Evolutionary conservation across 805 yeast genomes (phyloP), one percentile per base, ranked within the genome.

Genomic region (Grigorovia jiainica): DNA sequence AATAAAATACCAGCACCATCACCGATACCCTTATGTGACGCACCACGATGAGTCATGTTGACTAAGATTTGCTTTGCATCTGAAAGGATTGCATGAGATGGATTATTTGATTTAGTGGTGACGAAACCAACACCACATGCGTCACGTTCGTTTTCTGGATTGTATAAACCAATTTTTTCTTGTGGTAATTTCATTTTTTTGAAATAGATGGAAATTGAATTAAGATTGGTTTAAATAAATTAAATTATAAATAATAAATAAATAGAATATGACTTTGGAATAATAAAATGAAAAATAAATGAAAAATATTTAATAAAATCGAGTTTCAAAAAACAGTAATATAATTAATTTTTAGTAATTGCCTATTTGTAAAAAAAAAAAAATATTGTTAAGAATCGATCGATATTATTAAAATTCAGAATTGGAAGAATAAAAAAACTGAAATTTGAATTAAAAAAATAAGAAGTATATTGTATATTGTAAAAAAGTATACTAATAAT

Each of bases 91-190:
- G 89, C 87, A 70, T 92, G 98, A 41, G 94, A 81, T 21, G 79
- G 75, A 24, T 71, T 60, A 43, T 97, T 97, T 64, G 87, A 86
- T 67, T 89, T 82, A 68, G 90, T 86, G 63, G 97, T 86, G 37
- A 95, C 86, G 65, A 90, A 90, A 48, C 98, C 98, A 39, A 92
- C 97, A 69, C 98, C 98, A 73, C 98, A 90, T 38, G 97, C 96
- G 59, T 90, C 98, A 57, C 87, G 86, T 63, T 90, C 98, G 54
- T 72, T 76, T 44, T 84, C 92, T 9, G 97, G 98, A 63, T 92
- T 86, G 65, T 90, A 90, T 41, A 90, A 78, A 30, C 95, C 97
- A 65, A 82, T 51, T 79, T 78, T 36, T 76, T 74, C 16, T 23
- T 16, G 20, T 8, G 36, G 39, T 18, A 21, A 29, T 24, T 23